Evolutionary conservation across 352 stramenopile genomes (phyloP).

Genomic region (Paralagenidium karlingii): DNA sequence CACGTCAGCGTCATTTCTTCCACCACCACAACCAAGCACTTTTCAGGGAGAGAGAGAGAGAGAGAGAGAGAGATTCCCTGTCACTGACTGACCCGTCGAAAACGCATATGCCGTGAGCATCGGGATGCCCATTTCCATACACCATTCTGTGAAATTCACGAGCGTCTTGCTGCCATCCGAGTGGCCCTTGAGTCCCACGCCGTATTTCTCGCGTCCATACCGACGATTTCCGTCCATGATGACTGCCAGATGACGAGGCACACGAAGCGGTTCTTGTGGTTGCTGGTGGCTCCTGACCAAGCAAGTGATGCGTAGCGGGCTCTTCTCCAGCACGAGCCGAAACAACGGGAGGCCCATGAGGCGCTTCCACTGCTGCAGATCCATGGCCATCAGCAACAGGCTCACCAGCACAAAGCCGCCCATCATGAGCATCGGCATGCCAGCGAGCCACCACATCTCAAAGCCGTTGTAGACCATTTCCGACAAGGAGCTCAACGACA

Average conservation of each 20-base stretch:
- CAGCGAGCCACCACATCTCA: slow-evolving; percentile 77
- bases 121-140: slow-evolving; percentile 82
- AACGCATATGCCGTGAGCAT: slow-evolving; percentile 94
- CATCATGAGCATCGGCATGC: slow-evolving; percentile 59
- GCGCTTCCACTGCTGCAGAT: no score
- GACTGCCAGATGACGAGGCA: slow-evolving; percentile 93
- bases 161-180: slow-evolving; percentile 92
- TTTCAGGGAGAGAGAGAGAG: no score
- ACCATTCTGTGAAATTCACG: slow-evolving; percentile 94
- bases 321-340: no score
- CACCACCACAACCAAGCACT: no score
- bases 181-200: slow-evolving; percentile 77
- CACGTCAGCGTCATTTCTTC: neutral
- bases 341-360: no score
- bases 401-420: slow-evolving; percentile 62
- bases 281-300: no score
- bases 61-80: neutral
- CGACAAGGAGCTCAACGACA: slow-evolving; percentile 15
- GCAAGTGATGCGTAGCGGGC: no score
- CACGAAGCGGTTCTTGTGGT: no score
- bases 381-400: no score
- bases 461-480: slow-evolving; percentile 69
- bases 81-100: slow-evolving; percentile 57
- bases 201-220: slow-evolving; percentile 83
- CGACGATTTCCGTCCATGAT: slow-evolving; percentile 96